Percentiles rank a stretch among this genome's conserved stretches.
These are phyloP conservation scores for Luvunga scandens DNA, from an alignment of 345 rosid species.

Conservation along the genomic window DNA sequence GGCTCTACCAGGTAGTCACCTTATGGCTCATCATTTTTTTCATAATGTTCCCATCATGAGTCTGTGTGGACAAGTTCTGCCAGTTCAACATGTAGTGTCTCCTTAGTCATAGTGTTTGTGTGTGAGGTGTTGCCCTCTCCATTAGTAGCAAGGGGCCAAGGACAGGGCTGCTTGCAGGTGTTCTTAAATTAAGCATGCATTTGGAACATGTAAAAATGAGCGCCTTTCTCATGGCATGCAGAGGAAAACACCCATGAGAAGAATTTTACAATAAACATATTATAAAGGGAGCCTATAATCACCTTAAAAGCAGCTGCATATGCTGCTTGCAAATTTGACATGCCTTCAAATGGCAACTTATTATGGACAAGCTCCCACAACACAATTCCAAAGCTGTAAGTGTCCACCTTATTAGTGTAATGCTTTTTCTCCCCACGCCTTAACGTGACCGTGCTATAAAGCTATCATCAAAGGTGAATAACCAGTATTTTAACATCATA, in stretches of 20 bases:
- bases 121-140: background rate
- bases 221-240: background rate
- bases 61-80: background rate
- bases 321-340: conserved; percentile 99
- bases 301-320: conserved; percentile 99
- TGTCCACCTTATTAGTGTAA: conserved; percentile 93
- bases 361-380: conserved; percentile 97
- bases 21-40: background rate
- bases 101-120: background rate
- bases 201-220: background rate
- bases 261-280: background rate
- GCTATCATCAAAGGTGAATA: conserved; percentile 43
- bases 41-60: background rate
- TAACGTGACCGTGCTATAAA: conserved; percentile 93
- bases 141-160: background rate
- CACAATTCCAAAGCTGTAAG: conserved; percentile 96
- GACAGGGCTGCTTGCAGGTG: background rate
- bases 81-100: background rate
- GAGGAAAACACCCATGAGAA: background rate
- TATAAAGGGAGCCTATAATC: background rate
- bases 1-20: background rate
- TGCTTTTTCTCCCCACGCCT: conserved; percentile 98
- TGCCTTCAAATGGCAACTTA: conserved; percentile 98
- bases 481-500: background rate
- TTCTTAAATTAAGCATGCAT: conserved; percentile 9